Conservation (phyloP, 306 rosid species). For the Macrotyloma uniflorum region DNA sequence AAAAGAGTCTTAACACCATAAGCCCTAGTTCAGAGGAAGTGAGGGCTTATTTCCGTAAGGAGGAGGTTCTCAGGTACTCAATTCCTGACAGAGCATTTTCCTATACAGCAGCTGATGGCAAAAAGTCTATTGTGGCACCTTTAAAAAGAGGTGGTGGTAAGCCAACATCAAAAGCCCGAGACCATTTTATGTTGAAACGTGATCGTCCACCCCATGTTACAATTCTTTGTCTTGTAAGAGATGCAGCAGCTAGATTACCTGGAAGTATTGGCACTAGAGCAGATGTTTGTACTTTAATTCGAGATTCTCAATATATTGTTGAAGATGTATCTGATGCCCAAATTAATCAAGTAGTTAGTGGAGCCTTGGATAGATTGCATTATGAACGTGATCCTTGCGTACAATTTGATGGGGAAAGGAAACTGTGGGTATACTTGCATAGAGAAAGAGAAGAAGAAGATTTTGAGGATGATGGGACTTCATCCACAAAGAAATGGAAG, state of each 20-base stretch:
- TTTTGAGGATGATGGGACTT: conserved; percentile 99
- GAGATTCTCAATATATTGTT: conserved; percentile 97
- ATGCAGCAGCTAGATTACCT: conserved; percentile 98
- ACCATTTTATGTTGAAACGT: conserved; percentile 98
- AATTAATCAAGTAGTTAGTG: conserved; percentile 98
- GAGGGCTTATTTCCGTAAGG: conserved; percentile 85
- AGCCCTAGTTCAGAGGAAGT: conserved; percentile 92
- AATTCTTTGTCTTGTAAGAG: conserved; percentile 98
- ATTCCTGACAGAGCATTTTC: conserved; percentile 99
- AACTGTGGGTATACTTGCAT: conserved; percentile 97
- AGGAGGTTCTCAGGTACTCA: conserved; percentile 95
- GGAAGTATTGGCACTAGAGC: conserved; percentile 99
- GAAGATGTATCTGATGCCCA: conserved; percentile 98
- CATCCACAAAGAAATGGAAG: conserved; percentile 99
- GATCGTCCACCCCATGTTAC: conserved; percentile 99
- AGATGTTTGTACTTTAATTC: conserved; percentile 95
- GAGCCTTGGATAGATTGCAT: conserved; percentile 98
- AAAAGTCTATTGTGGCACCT: conserved; percentile 96
- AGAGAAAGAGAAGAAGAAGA: conserved; percentile 99
- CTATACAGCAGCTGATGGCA: conserved; percentile 97
- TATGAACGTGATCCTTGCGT: conserved; percentile 99
- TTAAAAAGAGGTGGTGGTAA: conserved; percentile 98
- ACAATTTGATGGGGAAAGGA: conserved; percentile 94
- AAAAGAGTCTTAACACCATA: conserved; percentile 96
- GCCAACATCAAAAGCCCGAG: conserved; percentile 99